phyloP scores from a whole-genome alignment of 1,284 basidiomycete genomes.

The Fomitiporia mediterranea region DNA sequence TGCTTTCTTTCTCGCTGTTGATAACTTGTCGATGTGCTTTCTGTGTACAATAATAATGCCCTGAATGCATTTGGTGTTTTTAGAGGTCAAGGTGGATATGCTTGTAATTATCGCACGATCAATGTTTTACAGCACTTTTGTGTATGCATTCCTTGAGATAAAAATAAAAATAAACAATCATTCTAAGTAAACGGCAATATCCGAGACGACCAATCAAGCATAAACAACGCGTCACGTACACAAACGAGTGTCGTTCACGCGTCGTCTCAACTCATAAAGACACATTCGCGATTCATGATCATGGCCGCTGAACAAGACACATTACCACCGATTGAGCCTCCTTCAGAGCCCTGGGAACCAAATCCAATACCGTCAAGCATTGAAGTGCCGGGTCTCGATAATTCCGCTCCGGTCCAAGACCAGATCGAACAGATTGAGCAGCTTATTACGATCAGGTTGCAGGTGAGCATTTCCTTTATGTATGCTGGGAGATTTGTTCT shows the following conservation, averaged over 20 bases:
- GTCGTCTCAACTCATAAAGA: background rate
- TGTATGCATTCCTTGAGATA: no score
- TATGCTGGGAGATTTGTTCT: background rate
- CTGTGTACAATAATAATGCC: no score
- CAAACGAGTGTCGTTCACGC: background rate
- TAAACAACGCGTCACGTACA: background rate
- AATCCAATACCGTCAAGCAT: slow-evolving; percentile 59
- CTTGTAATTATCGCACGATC: no score
- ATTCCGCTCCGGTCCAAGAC: slow-evolving; percentile 67
- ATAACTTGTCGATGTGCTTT: background rate
- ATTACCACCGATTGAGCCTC: slow-evolving; percentile 20
- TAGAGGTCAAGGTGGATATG: no score
- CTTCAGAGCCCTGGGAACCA: slow-evolving; percentile 59
- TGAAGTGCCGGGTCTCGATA: slow-evolving; percentile 71
- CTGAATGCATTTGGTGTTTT: background rate
- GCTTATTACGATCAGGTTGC: slow-evolving; percentile 84
- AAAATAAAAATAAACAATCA: no score
- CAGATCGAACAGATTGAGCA: slow-evolving; percentile 96
- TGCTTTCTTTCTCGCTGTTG: background rate
- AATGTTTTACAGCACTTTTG: no score
- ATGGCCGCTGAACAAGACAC: slow-evolving; percentile 12
- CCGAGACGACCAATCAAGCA: background rate
- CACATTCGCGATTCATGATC: background rate
- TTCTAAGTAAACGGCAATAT: background rate
- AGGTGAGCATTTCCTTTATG: slow-evolving; percentile 54